Base-by-base conservation (phyloP, 805 yeast species). In the Pichia nakasei region DNA sequence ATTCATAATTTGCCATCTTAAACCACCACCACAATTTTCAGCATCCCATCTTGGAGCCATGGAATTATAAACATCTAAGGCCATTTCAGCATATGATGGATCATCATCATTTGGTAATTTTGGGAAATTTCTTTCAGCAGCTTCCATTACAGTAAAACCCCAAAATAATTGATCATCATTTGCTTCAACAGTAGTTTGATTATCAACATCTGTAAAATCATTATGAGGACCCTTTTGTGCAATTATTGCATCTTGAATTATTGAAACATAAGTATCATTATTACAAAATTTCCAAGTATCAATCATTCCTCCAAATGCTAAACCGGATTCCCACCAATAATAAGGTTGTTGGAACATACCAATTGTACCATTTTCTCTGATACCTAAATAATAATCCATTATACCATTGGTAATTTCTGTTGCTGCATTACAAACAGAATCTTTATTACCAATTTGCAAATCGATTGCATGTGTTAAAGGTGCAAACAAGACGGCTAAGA, bases 21-120 rank as follows among this genome's bases (percentile, higher is more conserved):
- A 67, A 1, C 98, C 97, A 48, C 98, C 97, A 38, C 70, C 73
- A 65, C 98, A 91, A 46, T 68, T 58, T 2, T 56, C 60, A 59
- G 87, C 96, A 61, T 89, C 96, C 98, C 97, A 91, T 60, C 97
- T 75, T 22, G 69, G 65, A 34, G 85, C 80, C 95, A 91, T 89
- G 32, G 95, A 82, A 61, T 89, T 86, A 67, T 82, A 93, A 12
- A 86, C 85, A 4, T 95, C 94, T 64, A 88, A 95, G 0, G 94
- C 85, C 57, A 89, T 67, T 43, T 78, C 72, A 32, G 86, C 70
- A 96, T 97, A 91, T 47, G 76, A 77, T 13, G 87, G 87, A 44
- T 73, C 63, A 41, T 69, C 73, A 1, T 57, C 46, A 59, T 77
- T 65, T 3, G 91, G 85, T 9, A 40, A 37, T 21, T 82, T 80